A percentile compares a stretch with the other conserved stretches of the same genome.
phyloP scores from a whole-genome alignment of 768 basidiomycete species.

The Saitozyma podzolica region DNA sequence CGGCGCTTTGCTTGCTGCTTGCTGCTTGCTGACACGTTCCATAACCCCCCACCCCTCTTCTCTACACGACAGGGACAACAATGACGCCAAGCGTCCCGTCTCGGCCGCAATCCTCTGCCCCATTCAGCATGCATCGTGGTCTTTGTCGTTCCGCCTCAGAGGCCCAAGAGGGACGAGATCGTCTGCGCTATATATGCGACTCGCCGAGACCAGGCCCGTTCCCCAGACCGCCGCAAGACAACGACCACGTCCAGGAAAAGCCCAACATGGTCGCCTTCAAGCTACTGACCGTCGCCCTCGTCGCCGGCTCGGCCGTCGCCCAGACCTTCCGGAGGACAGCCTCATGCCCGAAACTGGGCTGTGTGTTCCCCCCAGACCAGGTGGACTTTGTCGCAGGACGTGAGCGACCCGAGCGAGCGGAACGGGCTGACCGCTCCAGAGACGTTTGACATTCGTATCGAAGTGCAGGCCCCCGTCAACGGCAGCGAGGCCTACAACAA shows the following conservation, averaged over 20 bases:
- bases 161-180: too few relatives aligned
- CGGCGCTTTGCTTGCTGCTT: too few relatives aligned
- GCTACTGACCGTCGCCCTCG: slow-evolving; percentile 13
- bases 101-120: too few relatives aligned
- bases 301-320: slow-evolving; percentile 26
- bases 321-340: slow-evolving; percentile 46
- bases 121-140: too few relatives aligned
- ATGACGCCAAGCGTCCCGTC: too few relatives aligned
- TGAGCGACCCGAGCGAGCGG: not conserved
- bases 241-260: too few relatives aligned
- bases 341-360: slow-evolving; percentile 49
- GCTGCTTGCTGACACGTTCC: too few relatives aligned
- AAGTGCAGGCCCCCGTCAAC: slow-evolving; percentile 54
- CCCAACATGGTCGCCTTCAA: slow-evolving; percentile 1
- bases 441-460: slow-evolving; percentile 33
- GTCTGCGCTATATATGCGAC: too few relatives aligned
- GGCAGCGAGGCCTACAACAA: slow-evolving; percentile 53
- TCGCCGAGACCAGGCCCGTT: too few relatives aligned
- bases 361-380: slow-evolving; percentile 43
- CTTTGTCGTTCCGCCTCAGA: slow-evolving; percentile 3
- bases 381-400: not conserved
- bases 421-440: slow-evolving; percentile 28
- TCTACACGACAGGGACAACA: too few relatives aligned
- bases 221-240: too few relatives aligned
- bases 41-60: too few relatives aligned